Evolutionary conservation across 73 alveolate species (phyloP), one percentile per base, ranked within the genome.

Genomic region (Symbiodinium natans): DNA sequence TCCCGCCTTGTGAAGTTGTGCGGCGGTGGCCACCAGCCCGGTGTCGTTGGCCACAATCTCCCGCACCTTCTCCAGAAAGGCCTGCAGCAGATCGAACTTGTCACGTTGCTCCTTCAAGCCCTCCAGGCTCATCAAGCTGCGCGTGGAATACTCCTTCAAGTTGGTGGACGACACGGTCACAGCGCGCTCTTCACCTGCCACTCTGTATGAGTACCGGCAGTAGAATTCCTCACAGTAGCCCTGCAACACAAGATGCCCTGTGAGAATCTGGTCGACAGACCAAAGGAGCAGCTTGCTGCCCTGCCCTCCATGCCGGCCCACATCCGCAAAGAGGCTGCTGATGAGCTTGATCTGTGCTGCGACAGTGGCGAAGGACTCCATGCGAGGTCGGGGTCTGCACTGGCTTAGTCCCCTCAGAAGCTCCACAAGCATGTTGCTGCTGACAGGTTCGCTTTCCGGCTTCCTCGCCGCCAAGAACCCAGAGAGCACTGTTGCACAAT

Each of bases 1-100:
- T 2, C 90, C 90, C 1, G 90, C 90, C 25, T 40, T 21, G 90
- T 82, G 90, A 39, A 82, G 90, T 21, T 6, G 41, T 6, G 4
- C 25, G 90, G 71, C 42, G 71, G 90, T 82, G 90, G 7, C 27
- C 71, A 40, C 90, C 90, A 82, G 27, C n/a, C 90, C 90, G 7
- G n/a, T n/a, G n/a, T 82, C 41, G 9, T 41, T 19, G 73, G 73
- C 1, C 1, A 39, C 90, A 6, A 82, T 40, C 39, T 59, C 90
- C 42, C 41, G 71, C 90, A 82, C 41, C 41, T 82, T 59, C 90
- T 52, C 40, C 59, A 80, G 34, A 36, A 38, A 80, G 3, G 34
- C 40, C 87, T 80, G 34, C 87, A 80, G 21, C 38, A 48, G 40
- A 31, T 2, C 17, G 59, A 54, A 48, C 40, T 82, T 68, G 6